Conservation (phyloP, 75 land plant genomes). For the Cunninghamia lanceolata region DNA sequence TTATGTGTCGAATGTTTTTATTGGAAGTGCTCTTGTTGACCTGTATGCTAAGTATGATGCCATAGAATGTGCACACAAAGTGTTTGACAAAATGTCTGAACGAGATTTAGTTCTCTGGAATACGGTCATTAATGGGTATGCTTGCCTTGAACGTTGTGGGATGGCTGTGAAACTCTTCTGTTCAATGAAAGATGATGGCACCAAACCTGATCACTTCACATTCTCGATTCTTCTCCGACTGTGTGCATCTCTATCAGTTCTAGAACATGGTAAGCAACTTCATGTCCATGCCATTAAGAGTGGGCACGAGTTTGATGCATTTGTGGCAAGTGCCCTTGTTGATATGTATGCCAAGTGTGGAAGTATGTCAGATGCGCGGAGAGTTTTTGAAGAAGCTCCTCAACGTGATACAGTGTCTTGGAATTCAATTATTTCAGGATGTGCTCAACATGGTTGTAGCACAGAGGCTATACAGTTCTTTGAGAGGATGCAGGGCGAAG, state of each 20-base stretch:
- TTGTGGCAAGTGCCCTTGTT: constrained; percentile 31
- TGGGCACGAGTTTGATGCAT: constrained; percentile 22
- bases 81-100: constrained; percentile 21
- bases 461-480: constrained; percentile 30
- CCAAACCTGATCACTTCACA: constrained; percentile 20
- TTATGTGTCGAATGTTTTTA: constrained; percentile 13
- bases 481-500: constrained; percentile 15
- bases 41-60: constrained; percentile 32
- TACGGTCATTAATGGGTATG: constrained; percentile 46
- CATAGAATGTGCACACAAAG: constrained; percentile 15
- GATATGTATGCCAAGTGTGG: constrained; percentile 57
- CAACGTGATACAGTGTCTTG: constrained; percentile 22
- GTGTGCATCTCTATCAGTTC: constrained; percentile 20
- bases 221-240: constrained; percentile 25
- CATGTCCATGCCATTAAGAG: constrained; percentile 22
- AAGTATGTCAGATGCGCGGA: constrained; percentile 22
- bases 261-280: constrained; percentile 29
- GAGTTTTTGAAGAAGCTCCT: constrained; percentile 23
- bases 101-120: constrained; percentile 33
- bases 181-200: constrained; percentile 15
- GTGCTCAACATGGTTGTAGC: constrained; percentile 29
- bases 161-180: constrained; percentile 17
- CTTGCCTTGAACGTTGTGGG: neutral
- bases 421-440: constrained; percentile 41
- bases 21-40: constrained; percentile 32